phyloP scores from a whole-genome alignment of 139 green algal genomes.

The Micractinium conductrix region DNA sequence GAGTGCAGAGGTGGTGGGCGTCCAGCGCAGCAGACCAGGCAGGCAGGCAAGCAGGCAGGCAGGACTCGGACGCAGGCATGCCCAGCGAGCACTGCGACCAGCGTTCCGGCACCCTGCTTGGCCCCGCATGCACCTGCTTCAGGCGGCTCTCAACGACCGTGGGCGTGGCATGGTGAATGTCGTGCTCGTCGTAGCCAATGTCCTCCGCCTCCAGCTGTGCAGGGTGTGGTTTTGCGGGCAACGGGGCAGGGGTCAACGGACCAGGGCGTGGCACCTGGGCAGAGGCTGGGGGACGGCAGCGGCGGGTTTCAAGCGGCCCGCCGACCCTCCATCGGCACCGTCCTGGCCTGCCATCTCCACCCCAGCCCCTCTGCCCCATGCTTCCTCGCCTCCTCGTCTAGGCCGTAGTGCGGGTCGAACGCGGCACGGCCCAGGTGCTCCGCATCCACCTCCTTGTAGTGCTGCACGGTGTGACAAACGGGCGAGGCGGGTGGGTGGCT shows the following conservation, averaged over 20 bases:
- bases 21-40: no score
- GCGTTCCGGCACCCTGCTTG: no score
- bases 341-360: no score
- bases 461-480: background rate
- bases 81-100: background rate
- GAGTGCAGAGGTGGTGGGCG: no score
- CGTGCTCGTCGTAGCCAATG: background rate
- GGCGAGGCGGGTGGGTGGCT: background rate
- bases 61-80: background rate
- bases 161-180: conserved; percentile 15
- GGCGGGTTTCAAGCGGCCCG: no score
- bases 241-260: no score
- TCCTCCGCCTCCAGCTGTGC: background rate
- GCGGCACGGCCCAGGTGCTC: conserved; percentile 19
- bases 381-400: conserved; percentile 1
- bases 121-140: conserved; percentile 2
- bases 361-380: background rate
- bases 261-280: no score
- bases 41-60: no score
- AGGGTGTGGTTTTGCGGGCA: no score
- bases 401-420: conserved; percentile 22
- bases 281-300: no score
- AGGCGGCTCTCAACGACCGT: conserved; percentile 14
- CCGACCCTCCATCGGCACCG: no score
- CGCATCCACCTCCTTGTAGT: conserved; percentile 6